Conservation (phyloP, 1,139 yeast genomes). For the Candida albicans region DNA sequence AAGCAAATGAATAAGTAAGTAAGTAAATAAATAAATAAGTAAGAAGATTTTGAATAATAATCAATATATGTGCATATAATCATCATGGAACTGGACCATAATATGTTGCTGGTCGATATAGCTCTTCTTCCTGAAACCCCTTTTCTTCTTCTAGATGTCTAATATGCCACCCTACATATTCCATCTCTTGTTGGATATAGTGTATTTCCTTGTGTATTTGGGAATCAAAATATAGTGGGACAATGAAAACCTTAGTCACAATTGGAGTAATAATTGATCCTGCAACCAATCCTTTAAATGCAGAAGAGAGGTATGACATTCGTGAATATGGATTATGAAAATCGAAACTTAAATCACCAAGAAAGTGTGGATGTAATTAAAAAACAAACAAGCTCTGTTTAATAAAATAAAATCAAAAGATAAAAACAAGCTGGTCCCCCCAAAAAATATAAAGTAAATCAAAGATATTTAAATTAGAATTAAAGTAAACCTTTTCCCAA, state of each 20-base stretch:
- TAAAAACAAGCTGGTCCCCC: too few species aligned
- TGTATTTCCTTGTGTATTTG: conserved; percentile 32
- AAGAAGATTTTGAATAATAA: too few species aligned
- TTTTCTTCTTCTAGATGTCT: conserved; percentile 32
- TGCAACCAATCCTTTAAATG: conserved; percentile 25
- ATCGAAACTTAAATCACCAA: background rate
- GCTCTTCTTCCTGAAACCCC: conserved; percentile 30
- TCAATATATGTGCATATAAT: background rate
- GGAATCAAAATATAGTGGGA: conserved; percentile 26
- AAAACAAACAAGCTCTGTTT: too few species aligned
- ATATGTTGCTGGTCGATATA: conserved; percentile 32
- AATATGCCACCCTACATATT: conserved; percentile 41
- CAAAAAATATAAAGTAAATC: too few species aligned
- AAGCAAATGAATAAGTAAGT: background rate
- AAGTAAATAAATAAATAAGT: background rate
- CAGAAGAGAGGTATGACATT: conserved; percentile 15
- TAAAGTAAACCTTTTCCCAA: too few species aligned
- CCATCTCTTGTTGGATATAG: conserved; percentile 33
- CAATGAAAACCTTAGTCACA: conserved; percentile 26
- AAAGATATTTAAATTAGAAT: too few species aligned
- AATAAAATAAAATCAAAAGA: too few species aligned
- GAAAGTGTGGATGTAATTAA: too few species aligned
- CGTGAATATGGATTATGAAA: background rate
- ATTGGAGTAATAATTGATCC: conserved; percentile 35
- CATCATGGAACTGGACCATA: conserved; percentile 12